Evolutionary conservation across 2,329 filamentous ascomycete species (phyloP).

Genomic region (Thermomyces lanuginosus): DNA sequence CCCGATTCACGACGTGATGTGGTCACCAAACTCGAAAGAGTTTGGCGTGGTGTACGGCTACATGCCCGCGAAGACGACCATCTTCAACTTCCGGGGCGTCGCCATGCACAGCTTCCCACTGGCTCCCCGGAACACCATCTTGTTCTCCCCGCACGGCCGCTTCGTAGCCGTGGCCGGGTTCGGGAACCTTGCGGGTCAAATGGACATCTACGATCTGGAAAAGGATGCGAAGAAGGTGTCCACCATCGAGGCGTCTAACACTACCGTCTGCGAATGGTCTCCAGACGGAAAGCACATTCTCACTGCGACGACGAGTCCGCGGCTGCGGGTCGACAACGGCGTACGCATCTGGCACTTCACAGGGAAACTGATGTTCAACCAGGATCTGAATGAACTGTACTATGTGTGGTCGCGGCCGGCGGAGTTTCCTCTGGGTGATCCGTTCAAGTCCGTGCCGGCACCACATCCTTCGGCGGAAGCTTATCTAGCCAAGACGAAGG

Average conservation of each 20-base stretch:
- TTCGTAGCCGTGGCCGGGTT: slow-evolving; percentile 93
- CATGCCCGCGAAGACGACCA: slow-evolving; percentile 98
- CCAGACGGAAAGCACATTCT: slow-evolving; percentile 90
- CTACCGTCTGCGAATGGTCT: slow-evolving; percentile 93
- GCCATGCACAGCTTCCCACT: slow-evolving; percentile 73
- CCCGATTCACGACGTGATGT: slow-evolving; percentile 94
- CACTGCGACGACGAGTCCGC: slow-evolving; percentile 92
- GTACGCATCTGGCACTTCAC: slow-evolving; percentile 88
- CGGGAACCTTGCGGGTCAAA: slow-evolving; percentile 90
- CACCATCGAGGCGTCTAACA: slow-evolving; percentile 89
- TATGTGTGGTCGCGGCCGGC: slow-evolving; percentile 73
- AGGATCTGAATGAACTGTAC: slow-evolving; percentile 90
- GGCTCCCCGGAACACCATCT: slow-evolving; percentile 80
- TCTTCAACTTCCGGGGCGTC: slow-evolving; percentile 82
- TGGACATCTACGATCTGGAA: slow-evolving; percentile 91
- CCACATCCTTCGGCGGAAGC: slow-evolving; percentile 70
- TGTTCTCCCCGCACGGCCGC: slow-evolving; percentile 82
- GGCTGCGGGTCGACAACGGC: slow-evolving; percentile 90
- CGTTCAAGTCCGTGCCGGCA: slow-evolving; percentile 54
- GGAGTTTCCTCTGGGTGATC: slow-evolving; percentile 48
- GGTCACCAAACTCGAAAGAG: slow-evolving; percentile 94
- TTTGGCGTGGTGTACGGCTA: slow-evolving; percentile 96
- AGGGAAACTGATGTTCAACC: slow-evolving; percentile 81
- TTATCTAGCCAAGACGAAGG: slow-evolving; percentile 76
- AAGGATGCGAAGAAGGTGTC: slow-evolving; percentile 85